Conservation (phyloP, 2,329 filamentous ascomycete genomes). For the Didymosphaeria variabile region DNA sequence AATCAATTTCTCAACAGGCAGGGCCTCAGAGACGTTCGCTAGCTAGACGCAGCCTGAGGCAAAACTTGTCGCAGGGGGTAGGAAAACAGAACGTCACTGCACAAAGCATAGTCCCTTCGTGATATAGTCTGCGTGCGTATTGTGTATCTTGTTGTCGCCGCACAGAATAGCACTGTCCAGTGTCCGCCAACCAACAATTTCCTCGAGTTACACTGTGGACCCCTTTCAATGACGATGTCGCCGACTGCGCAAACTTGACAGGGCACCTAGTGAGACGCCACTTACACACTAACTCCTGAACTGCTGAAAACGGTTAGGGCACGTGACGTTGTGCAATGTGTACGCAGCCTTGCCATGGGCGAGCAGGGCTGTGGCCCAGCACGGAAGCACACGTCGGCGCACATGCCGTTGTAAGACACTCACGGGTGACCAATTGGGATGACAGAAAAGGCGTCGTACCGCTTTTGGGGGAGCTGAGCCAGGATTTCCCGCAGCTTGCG, state of each 20-base stretch:
- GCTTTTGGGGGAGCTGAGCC: slow-evolving; percentile 9
- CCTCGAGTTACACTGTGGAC: background rate
- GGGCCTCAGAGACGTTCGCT: background rate
- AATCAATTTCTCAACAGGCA: background rate
- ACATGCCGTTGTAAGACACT: background rate
- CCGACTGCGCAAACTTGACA: slow-evolving; percentile 27
- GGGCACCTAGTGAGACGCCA: slow-evolving; percentile 25
- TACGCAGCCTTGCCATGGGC: background rate
- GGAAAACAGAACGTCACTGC: too few relatives aligned
- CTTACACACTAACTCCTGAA: slow-evolving; percentile 14
- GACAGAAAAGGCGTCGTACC: slow-evolving; percentile 4
- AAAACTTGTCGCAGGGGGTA: background rate
- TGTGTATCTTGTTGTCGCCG: background rate
- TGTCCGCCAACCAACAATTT: background rate
- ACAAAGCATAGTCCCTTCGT: too few relatives aligned
- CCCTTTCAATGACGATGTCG: slow-evolving; percentile 12
- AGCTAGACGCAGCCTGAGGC: background rate
- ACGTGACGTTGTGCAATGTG: background rate
- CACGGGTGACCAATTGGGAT: slow-evolving; percentile 19
- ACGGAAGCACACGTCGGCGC: background rate
- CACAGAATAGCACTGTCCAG: background rate
- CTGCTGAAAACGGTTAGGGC: slow-evolving; percentile 4
- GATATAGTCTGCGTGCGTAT: too few relatives aligned
- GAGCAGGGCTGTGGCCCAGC: slow-evolving; percentile 7
- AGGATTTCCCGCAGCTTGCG: slow-evolving; percentile 9